Conservation (phyloP, 352 stramenopile genomes). For the Pilasporangium apinafurcum region DNA sequence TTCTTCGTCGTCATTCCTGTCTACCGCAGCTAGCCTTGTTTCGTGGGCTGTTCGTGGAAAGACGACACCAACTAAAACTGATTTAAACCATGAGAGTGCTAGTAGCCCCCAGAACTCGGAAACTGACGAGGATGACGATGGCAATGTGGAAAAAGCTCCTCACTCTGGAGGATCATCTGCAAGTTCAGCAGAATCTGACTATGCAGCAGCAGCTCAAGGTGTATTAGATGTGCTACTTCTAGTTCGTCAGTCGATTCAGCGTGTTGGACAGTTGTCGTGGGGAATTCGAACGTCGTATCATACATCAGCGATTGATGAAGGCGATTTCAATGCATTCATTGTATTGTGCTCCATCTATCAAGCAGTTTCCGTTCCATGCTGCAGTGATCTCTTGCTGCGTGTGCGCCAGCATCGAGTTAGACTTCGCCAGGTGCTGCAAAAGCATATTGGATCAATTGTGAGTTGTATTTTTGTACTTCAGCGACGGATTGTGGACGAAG, state of each 20-base stretch:
- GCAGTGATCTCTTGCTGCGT: conserved; percentile 65
- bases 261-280: conserved; percentile 78
- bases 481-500: conserved; percentile 61
- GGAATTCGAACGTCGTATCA: conserved; percentile 78
- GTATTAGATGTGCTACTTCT: conserved; percentile 74
- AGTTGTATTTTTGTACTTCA: conserved; percentile 72
- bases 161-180: conserved; percentile 47
- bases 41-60: conserved; percentile 61
- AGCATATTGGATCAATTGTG: conserved; percentile 63
- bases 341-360: conserved; percentile 85
- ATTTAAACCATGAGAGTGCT: conserved; percentile 9
- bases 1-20: conserved; percentile 19
- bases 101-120: conserved; percentile 65
- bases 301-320: conserved; percentile 76
- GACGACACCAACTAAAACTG: conserved; percentile 11
- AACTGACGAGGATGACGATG: conserved; percentile 67
- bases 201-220: conserved; percentile 41
- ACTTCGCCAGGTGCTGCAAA: conserved; percentile 64
- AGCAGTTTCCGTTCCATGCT: conserved; percentile 45
- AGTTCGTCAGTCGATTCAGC: conserved; percentile 81
- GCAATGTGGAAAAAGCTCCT: conserved; percentile 38
- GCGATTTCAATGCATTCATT: conserved; percentile 80
- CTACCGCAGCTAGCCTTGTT: conserved; percentile 40
- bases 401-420: conserved; percentile 63
- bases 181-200: conserved; percentile 46